Evolutionary conservation across 495 filamentous ascomycete genomes (phyloP), one percentile per base, ranked within the genome.

Genomic region (Penicillium canescens): DNA sequence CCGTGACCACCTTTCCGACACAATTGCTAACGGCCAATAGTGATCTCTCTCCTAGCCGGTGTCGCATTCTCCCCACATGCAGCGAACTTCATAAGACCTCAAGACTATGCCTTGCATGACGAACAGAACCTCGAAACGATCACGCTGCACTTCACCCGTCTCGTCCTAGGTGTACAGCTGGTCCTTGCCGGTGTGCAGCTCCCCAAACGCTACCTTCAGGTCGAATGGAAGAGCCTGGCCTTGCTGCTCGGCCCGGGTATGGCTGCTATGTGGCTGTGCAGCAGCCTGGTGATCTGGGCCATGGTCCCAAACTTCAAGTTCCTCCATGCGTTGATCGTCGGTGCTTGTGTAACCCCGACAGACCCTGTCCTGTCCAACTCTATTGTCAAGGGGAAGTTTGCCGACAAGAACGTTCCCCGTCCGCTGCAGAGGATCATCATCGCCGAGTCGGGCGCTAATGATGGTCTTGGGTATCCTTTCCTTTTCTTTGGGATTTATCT

Each of bases 381-480:
- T 3, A 95, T 96, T 50, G 90, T 96, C 41, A 96, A 96, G 74
- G 92, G 92, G 37, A 92, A 89, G 58, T 96, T 96, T 57, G 92
- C 92, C 9, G 92, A 96, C 52, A 88, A 91, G 59, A 89, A 96
- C 70, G 85, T 96, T 13, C 91, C 91, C 3, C 88, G 84, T 55
- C 78, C 84, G 13, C 67, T 96, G 56, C 91, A 95, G 75, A 82
- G 85, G 50, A 91, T 96, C 52, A 92, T 96, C 57, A 83, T 92
- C 46, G 91, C 92, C 0, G 92, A 98, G 72, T 91, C 87, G 0
- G 93, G 92, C 3, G 89, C 91, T 4, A 96, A 96, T 66, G 92
- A 96, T 67, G 92, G 92, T 0, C 79, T 98, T n/a, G 92, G 92
- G 0, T 95, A 95, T 61, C 92, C 92, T 0, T 96, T 95, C 59